A percentile compares a stretch with the other conserved stretches of the same genome.
phyloP scores from a whole-genome alignment of 768 basidiomycete genomes.

The Kwoniella sp. region DNA sequence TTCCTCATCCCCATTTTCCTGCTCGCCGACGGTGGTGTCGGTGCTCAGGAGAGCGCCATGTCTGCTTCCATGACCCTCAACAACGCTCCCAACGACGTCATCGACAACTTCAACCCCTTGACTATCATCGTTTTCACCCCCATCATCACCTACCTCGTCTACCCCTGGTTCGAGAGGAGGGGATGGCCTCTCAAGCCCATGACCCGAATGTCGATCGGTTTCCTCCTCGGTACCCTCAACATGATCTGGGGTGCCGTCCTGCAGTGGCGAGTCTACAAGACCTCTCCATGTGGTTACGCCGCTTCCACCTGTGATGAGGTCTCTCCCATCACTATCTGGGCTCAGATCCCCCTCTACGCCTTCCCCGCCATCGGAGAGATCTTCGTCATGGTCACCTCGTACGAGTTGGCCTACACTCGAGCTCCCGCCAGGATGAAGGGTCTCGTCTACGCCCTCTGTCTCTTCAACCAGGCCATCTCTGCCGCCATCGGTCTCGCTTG shows the following conservation, averaged over 20 bases:
- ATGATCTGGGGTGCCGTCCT: slow-evolving; percentile 48
- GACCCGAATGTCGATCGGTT: slow-evolving; percentile 38
- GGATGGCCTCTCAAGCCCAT: slow-evolving; percentile 42
- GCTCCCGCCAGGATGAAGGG: slow-evolving; percentile 49
- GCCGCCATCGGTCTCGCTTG: slow-evolving; percentile 43
- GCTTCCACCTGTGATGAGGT: slow-evolving; percentile 37
- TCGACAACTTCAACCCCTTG: slow-evolving; percentile 50
- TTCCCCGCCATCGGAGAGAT: slow-evolving; percentile 41
- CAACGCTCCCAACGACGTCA: slow-evolving; percentile 47
- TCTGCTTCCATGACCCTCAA: slow-evolving; percentile 44
- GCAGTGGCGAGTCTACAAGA: slow-evolving; percentile 47
- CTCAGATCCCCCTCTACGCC: slow-evolving; percentile 40
- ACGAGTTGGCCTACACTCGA: slow-evolving; percentile 50
- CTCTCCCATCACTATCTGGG: slow-evolving; percentile 37
- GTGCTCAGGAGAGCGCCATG: slow-evolving; percentile 38
- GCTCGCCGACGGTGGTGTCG: slow-evolving; percentile 46
- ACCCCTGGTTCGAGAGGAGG: slow-evolving; percentile 34
- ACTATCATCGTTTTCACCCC: slow-evolving; percentile 42
- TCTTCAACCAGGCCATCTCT: slow-evolving; percentile 46
- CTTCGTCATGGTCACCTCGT: slow-evolving; percentile 47
- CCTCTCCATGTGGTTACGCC: slow-evolving; percentile 44
- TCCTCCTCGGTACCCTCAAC: slow-evolving; percentile 23
- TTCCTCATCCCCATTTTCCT: slow-evolving; percentile 47
- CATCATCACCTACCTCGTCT: slow-evolving; percentile 42
- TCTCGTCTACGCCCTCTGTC: slow-evolving; percentile 45